Base-by-base conservation (phyloP, 768 basidiomycete species). In the Boletellus emodensis region DNA sequence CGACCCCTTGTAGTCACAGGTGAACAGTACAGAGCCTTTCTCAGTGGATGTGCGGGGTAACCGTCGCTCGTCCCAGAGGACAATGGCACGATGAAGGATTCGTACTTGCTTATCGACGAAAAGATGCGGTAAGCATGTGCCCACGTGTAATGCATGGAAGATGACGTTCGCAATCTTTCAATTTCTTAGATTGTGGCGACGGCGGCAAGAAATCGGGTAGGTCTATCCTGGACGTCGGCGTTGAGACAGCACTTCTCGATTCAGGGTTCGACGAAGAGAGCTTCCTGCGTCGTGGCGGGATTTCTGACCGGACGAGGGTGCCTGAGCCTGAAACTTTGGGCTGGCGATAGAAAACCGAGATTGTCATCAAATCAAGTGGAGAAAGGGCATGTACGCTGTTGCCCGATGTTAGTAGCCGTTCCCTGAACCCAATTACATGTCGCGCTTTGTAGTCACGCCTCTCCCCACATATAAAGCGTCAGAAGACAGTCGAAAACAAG, bases 11-110 rank as follows among this genome's bases (percentile, higher is more conserved):
- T 57, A 2, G 61, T 71, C 24, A 68, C 61, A n/a, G 44, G 52
- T 3, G 61, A 67, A 33, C 65, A 73, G 49, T 71, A 71, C 48
- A 38, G 66, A 40, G 51, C 63, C 5, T 73, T 73, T 48, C 50
- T 72, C 17, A 61, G 59, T 9, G 56, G 68, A 28, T 72, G 72
- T 48, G 35, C 37, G 22, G 33, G 20, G 0, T 64, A 66, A 35
- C 13, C 33, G 4, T 64, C 55, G 30, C 66, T 73, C 15, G 67
- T 73, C 15, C 67, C 66, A 0, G 73, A 74, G 47, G 59, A 64
- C 48, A 74, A 74, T 45, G 60, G 69, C 4, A 51, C 66, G 4
- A 73, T 73, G 71, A 66, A 64, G 45, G 70, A 71, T 44, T 72
- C 71, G 1, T 72, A 72, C 48, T 51, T 74, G 18, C 60, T 62